Base-by-base conservation (phyloP, 2,329 filamentous ascomycete genomes). In the Nemania diffusa region DNA sequence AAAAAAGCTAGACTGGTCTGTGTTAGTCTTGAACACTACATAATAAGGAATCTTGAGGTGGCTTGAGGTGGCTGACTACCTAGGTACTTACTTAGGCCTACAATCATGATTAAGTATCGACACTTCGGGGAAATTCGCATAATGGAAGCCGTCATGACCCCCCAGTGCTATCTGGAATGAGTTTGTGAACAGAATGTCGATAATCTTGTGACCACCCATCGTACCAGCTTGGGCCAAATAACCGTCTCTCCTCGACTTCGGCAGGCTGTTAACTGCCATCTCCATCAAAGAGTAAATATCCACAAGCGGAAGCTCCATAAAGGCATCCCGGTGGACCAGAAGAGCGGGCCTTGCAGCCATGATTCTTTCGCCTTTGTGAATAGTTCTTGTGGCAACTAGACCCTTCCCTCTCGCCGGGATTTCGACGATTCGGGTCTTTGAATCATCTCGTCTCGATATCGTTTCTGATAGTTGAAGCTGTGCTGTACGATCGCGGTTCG, bases 91-190 rank as follows among this genome's bases (percentile, higher is more conserved):
- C 72, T 81, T 81, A 1, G 81, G 80, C 58, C 79, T 79, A 63
- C 81, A 83, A 34, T 78, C 81, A 69, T 83, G 81, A 65, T 83
- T 82, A 37, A 81, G 67, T 22, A 79, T 68, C 24, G 76, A 77
- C 0, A 80, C 78, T 64, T 81, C 80, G 0, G 81, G 80, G 32
- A 79, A 82, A 53, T 73, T 75, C 9, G 73, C 73, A 67, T 74
- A 66, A 51, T 74, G 61, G 46, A 62, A 65, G 34, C 69, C 59
- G 46, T 66, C 66, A 9, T 62, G 13, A 8, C 37, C 53, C 11
- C 69, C 69, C 17, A 73, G 44, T 13, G 40, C 55, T 9, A 74
- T 67, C 60, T 75, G 74, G 51, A 74, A 75, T 3, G 74, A 71
- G 48, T 75, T 75, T 5, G 74, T 75, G 56, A 74, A 72, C 32